Evolutionary conservation across 2,329 filamentous ascomycete genomes (phyloP), one percentile per base, ranked within the genome.

Genomic region (Exophiala dermatitidis): DNA sequence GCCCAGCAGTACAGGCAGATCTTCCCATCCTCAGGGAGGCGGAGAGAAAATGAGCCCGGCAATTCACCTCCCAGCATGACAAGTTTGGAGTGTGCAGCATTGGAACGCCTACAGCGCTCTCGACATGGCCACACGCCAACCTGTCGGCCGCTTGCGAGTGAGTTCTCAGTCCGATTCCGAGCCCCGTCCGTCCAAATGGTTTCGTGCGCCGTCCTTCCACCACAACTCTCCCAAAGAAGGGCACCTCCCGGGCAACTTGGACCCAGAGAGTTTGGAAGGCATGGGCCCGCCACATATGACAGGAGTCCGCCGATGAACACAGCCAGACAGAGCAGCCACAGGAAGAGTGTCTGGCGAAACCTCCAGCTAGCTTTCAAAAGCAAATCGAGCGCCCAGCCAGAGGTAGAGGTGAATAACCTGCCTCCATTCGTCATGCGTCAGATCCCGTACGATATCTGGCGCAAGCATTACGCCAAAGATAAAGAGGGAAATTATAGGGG

Each of bases 391-490:
- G 19, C 2, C 19, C 19, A 19, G 19, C 46, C 48, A 42, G 41
- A 38, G n/a, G 37, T 33, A 28, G 34, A 47, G 8, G 46, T 54
- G 12, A 46, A 53, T 9, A 48, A 58, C 28, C 33, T 54, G 12
- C 58, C 58, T 29, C 56, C 56, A 1, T 60, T 60, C 34, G 41
- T 53, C 9, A 49, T 60, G 42, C 53, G 56, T n/a, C 50, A 60
- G 46, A 48, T 60, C 10, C 58, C 58, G 6, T 60, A 60, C 30
- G 56, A 59, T n/a, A 49, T 40, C 5, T 60, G 56, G 58, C 47
- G 58, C n/a, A 60, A 59, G 44, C 58, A 60, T 43, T 60, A 60
- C 36, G 58, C 58, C 12, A 60, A 60, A 44, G 58, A 60, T 52
- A 54, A 53, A 33, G 54, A 60, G 10, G 58, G 58, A 8, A 56